Conservation (phyloP, 495 filamentous ascomycete genomes). For the Immersiella caudata region DNA sequence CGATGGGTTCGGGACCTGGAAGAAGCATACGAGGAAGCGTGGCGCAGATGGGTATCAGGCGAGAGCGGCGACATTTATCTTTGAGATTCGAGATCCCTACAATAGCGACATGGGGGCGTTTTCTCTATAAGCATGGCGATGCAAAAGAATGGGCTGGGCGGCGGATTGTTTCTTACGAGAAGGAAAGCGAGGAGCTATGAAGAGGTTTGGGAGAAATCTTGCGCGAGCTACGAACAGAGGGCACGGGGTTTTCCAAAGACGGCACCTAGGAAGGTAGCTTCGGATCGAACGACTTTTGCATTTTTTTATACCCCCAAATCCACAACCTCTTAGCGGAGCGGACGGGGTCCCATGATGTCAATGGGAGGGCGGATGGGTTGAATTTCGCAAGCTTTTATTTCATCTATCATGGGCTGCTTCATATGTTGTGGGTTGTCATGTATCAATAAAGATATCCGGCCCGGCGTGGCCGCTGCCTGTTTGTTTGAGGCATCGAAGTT, state of each 20-base stretch:
- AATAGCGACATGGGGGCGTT: neutral
- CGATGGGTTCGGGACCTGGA: constrained; percentile 94
- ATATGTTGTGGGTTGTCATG: neutral
- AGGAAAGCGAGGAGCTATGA: neutral
- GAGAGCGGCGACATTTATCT: constrained; percentile 89
- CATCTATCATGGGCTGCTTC: neutral
- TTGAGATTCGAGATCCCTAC: constrained; percentile 23
- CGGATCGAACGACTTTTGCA: neutral
- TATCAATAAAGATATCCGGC: neutral
- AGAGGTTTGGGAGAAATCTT: neutral
- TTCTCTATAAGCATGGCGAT: neutral
- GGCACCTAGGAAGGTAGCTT: neutral
- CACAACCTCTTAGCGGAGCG: neutral
- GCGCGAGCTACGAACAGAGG: constrained; percentile 1
- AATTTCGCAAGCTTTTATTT: neutral
- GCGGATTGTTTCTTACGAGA: neutral
- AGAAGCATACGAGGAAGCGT: constrained; percentile 83
- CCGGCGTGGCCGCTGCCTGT: neutral
- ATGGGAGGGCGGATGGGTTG: neutral
- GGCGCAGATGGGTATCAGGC: constrained; percentile 82
- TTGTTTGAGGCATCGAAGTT: neutral
- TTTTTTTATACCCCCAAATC: neutral
- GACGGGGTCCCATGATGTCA: neutral
- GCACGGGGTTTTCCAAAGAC: neutral
- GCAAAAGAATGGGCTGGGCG: neutral